Percentiles rank a stretch among this genome's conserved stretches.
Evolutionary conservation across 2,329 filamentous ascomycete species (phyloP).

Genomic region (Calonectria montana): DNA sequence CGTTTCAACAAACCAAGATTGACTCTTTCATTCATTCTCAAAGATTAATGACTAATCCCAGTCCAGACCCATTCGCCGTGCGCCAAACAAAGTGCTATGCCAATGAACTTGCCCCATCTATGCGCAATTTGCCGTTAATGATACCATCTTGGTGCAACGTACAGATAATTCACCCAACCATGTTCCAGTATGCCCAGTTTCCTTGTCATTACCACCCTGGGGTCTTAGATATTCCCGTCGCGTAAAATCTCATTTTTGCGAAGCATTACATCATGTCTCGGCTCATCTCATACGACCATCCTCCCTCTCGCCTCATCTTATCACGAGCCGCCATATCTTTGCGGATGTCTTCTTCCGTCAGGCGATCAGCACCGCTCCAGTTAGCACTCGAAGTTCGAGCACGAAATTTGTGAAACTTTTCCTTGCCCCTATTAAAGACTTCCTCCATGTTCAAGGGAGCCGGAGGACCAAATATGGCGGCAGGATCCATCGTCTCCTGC

Average conservation of each 20-base stretch:
- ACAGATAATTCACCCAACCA: constrained; percentile 28
- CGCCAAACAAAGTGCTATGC: constrained; percentile 34
- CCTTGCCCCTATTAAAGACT: constrained; percentile 91
- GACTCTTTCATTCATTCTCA: constrained; percentile 18
- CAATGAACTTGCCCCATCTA: constrained; percentile 19
- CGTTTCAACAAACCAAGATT: constrained; percentile 1
- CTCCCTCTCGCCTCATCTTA: constrained; percentile 82
- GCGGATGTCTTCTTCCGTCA: constrained; percentile 89
- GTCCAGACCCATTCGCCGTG: constrained; percentile 29
- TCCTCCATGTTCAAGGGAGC: constrained; percentile 94
- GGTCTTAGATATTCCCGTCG: constrained; percentile 25
- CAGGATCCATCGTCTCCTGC: constrained; percentile 88
- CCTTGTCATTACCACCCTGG: constrained; percentile 20
- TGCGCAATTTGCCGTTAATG: constrained; percentile 34
- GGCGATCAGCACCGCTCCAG: constrained; percentile 83
- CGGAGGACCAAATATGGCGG: constrained; percentile 89
- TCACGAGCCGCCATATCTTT: constrained; percentile 84
- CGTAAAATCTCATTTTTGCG: constrained; percentile 17
- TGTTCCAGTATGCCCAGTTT: constrained; percentile 24
- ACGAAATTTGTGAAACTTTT: constrained; percentile 87
- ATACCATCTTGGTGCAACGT: constrained; percentile 28
- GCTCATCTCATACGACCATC: constrained; percentile 79
- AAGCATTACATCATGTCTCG: constrained; percentile 55
- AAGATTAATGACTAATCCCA: neutral
- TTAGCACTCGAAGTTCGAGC: constrained; percentile 93